Base-by-base conservation (phyloP, 495 filamentous ascomycete genomes). In the Wilcoxina mikolae region DNA sequence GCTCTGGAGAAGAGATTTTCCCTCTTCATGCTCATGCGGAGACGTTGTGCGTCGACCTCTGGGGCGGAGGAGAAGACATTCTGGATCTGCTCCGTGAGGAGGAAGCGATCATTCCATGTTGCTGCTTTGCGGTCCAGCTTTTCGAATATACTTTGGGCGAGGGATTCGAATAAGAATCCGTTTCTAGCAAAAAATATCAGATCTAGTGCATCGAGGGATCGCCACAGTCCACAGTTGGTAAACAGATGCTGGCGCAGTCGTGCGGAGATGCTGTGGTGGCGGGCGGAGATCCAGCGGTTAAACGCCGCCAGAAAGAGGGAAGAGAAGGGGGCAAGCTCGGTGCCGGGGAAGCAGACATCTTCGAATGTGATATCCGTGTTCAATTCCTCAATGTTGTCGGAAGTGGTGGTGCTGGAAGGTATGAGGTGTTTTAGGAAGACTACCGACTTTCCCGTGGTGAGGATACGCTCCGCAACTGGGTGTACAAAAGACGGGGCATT, bases 381-480 rank as follows among this genome's bases (percentile, higher is more conserved):
- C 0, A 47, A 57, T 50, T 54, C 7, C 3, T 20, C 17, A 22
- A 7, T 45, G 18, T 51, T 20, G 49, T 54, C 27, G 58, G 49
- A 28, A 18, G 23, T 17, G 28, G 28, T 7, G 0, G 54, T 20
- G 0, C 47, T 25, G 1, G 53, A 49, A 3, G 58, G 53, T 25
- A 70, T 74, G 48, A 85, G 73, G 28, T 79, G 76, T 28, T 80
- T 82, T 18, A 94, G 68, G 47, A 96, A 84, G 1, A 91, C 78
- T 56, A 87, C 81, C 60, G 81, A 91, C 65, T 95, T 95, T 0
- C 91, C 90, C 3, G 85, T 81, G 0, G 79, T 86, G 54, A 94
- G 87, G 23, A 95, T 84, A 55, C 78, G 83, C 11, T 71, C 65
- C 1, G 78, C 78, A 1, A 79, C 75, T 1, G 78, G 72, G 35